These are phyloP conservation scores for Zizania latifolia DNA, from an alignment of 176 grass and related monocot genomes.

Conservation along the genomic window DNA sequence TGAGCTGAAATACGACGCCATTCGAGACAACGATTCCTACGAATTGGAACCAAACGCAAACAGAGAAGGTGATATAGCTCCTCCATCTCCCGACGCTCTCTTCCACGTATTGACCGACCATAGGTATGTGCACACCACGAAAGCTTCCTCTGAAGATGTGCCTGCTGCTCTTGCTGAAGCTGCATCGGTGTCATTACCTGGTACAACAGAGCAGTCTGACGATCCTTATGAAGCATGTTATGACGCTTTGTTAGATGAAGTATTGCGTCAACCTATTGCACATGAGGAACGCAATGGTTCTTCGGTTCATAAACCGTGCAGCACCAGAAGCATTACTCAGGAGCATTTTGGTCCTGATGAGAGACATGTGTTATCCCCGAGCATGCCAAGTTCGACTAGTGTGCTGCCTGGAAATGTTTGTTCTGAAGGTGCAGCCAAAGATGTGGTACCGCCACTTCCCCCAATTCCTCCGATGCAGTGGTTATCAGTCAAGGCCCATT, in stretches of 20 bases:
- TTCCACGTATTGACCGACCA: too few species aligned
- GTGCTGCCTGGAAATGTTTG: background rate
- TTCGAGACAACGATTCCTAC: slow-evolving; percentile 12
- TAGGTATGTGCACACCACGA: background rate
- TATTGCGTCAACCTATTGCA: background rate
- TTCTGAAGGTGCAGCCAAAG: background rate
- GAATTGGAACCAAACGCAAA: slow-evolving; percentile 22
- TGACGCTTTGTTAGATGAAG: background rate
- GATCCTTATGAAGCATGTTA: background rate
- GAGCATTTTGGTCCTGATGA: background rate
- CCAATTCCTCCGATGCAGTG: slow-evolving; percentile 44
- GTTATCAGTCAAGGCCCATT: slow-evolving; percentile 30
- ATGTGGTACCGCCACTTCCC: slow-evolving; percentile 11
- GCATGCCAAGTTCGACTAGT: background rate
- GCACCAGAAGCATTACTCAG: background rate
- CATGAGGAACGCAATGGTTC: background rate
- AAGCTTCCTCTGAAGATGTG: background rate
- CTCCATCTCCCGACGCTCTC: background rate
- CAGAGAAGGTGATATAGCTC: background rate
- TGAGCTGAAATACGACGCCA: slow-evolving; percentile 23
- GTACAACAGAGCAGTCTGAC: background rate
- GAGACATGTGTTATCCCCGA: background rate
- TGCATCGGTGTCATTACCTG: too few species aligned
- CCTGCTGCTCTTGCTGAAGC: background rate
- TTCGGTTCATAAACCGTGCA: background rate